phyloP scores from a whole-genome alignment of 805 yeast genomes.

The Hanseniaspora singularis region DNA sequence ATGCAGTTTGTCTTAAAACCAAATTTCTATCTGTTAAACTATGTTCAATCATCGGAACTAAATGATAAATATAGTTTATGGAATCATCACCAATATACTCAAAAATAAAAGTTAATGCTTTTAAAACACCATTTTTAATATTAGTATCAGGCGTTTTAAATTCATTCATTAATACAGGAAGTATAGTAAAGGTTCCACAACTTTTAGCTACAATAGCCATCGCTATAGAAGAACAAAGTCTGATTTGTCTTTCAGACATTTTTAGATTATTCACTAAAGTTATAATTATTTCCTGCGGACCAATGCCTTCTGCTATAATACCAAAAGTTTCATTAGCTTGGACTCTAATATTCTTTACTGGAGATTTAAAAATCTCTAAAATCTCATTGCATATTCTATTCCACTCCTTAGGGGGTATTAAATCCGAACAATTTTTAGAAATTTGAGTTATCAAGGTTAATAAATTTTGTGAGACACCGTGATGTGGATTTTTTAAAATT shows the following conservation, averaged over 20 bases:
- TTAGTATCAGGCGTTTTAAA: constrained; percentile 83
- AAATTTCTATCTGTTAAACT: constrained; percentile 82
- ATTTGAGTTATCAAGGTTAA: constrained; percentile 70
- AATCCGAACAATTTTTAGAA: constrained; percentile 68
- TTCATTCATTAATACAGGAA: constrained; percentile 93
- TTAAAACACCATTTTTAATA: constrained; percentile 90
- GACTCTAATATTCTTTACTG: constrained; percentile 60
- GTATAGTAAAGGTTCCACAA: constrained; percentile 82
- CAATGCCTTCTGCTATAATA: constrained; percentile 76
- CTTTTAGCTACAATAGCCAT: constrained; percentile 91
- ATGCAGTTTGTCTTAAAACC: constrained; percentile 92
- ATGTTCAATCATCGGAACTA: constrained; percentile 70
- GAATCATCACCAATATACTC: constrained; percentile 80
- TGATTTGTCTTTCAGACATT: constrained; percentile 88
- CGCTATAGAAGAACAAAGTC: constrained; percentile 97
- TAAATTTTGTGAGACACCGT: constrained; percentile 75
- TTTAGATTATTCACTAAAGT: constrained; percentile 71
- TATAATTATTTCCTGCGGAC: constrained; percentile 88
- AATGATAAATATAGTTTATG: constrained; percentile 68
- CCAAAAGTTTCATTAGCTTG: constrained; percentile 91
- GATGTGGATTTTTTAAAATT: constrained; percentile 77
- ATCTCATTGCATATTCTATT: constrained; percentile 89
- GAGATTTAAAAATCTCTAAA: constrained; percentile 75
- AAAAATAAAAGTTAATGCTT: constrained; percentile 80
- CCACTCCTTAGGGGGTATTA: constrained; percentile 89